A percentile compares a stretch with the other conserved stretches of the same genome.
These are phyloP conservation scores for Moringa oleifera DNA, from an alignment of 345 rosid species.

Conservation along the genomic window DNA sequence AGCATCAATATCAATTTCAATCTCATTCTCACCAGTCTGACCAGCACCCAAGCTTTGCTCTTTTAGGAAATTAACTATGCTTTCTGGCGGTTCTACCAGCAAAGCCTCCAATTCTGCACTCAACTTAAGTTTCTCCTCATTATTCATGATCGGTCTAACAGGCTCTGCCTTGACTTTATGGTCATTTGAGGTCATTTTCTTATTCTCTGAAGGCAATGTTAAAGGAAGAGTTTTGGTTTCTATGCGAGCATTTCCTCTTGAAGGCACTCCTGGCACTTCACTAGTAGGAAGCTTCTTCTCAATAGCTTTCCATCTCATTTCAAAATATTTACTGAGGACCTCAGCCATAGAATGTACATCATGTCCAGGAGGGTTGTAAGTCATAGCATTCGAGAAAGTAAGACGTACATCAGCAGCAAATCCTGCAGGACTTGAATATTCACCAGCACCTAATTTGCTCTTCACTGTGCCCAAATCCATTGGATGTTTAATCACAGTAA, in stretches of 20 bases:
- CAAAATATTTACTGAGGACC: slow-evolving; percentile 57
- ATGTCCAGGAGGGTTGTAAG: slow-evolving; percentile 83
- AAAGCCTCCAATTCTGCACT: slow-evolving; percentile 51
- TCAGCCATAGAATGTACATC: slow-evolving; percentile 67
- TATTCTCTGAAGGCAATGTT: slow-evolving; percentile 35
- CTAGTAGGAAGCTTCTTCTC: slow-evolving; percentile 59
- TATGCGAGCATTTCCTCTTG: slow-evolving; percentile 23
- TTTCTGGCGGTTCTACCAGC: slow-evolving; percentile 68
- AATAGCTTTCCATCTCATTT: slow-evolving; percentile 69
- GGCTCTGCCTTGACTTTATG: slow-evolving; percentile 32
- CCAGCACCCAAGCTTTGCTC: slow-evolving; percentile 50
- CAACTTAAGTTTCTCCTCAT: slow-evolving; percentile 49
- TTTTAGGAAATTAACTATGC: slow-evolving; percentile 58
- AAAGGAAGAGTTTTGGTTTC: slow-evolving; percentile 27
- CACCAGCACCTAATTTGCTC: slow-evolving; percentile 43
- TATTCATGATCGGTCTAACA: slow-evolving; percentile 41
- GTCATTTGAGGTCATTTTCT: slow-evolving; percentile 30
- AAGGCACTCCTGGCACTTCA: slow-evolving; percentile 24
- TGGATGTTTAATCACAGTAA: slow-evolving; percentile 72
- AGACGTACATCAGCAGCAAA: slow-evolving; percentile 83
- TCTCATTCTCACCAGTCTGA: slow-evolving; percentile 63
- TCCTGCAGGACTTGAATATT: slow-evolving; percentile 54
- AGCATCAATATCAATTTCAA: slow-evolving; percentile 80
- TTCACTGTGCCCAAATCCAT: slow-evolving; percentile 92
- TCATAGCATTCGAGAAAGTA: slow-evolving; percentile 71